Evolutionary conservation across 352 stramenopile genomes (phyloP).

Genomic region (Pythium sukuiense): DNA sequence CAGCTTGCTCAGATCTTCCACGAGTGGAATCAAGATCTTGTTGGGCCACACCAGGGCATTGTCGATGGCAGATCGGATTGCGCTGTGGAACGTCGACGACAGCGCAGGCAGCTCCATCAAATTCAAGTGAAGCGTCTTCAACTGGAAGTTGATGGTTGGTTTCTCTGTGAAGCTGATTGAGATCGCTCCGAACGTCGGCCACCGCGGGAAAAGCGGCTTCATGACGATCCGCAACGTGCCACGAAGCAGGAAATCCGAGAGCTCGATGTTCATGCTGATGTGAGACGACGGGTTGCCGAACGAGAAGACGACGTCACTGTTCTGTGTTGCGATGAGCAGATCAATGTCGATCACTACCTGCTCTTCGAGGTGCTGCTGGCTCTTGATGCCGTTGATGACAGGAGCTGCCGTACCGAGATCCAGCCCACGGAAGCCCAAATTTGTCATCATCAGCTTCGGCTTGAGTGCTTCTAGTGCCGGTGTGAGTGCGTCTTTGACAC

Average conservation of each 20-base stretch:
- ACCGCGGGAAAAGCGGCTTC: conserved; percentile 49
- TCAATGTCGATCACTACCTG: conserved; percentile 49
- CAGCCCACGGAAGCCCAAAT: conserved; percentile 41
- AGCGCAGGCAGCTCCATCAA: conserved; percentile 46
- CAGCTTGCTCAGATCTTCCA: conserved; percentile 48
- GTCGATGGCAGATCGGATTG: conserved; percentile 38
- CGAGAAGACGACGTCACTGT: conserved; percentile 47
- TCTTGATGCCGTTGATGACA: conserved; percentile 49
- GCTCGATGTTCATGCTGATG: conserved; percentile 39
- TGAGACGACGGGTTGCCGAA: conserved; percentile 37
- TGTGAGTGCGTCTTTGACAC: conserved; percentile 37
- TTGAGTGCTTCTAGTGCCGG: conserved; percentile 39
- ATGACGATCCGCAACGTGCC: conserved; percentile 43
- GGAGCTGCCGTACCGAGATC: conserved; percentile 43
- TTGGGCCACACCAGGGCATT: conserved; percentile 42
- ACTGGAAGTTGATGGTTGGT: conserved; percentile 45
- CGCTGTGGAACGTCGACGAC: conserved; percentile 42
- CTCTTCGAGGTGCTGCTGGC: conserved; percentile 38
- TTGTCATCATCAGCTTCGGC: conserved; percentile 43
- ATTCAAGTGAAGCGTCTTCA: conserved; percentile 44
- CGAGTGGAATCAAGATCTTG: conserved; percentile 44
- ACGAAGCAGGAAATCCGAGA: conserved; percentile 45
- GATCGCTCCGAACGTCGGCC: conserved; percentile 42
- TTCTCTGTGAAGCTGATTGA: conserved; percentile 47
- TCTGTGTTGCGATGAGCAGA: conserved; percentile 41